These are phyloP conservation scores for Hypoxylon sp. DNA, from an alignment of 2,329 filamentous ascomycete species.

Conservation along the genomic window DNA sequence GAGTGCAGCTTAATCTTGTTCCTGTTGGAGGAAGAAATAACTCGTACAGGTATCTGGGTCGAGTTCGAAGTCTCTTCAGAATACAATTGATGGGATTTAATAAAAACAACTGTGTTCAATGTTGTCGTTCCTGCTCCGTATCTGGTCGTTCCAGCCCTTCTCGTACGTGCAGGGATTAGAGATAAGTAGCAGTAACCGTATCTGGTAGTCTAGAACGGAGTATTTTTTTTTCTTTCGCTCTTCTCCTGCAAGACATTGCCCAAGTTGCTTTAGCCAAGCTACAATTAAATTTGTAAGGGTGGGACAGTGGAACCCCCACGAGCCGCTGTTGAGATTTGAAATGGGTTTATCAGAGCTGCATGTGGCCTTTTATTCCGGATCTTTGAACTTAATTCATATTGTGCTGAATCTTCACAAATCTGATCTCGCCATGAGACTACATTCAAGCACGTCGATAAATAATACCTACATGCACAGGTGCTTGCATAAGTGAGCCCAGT, in stretches of 20 bases:
- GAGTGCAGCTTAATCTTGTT: constrained; percentile 18
- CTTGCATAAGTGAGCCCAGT: not conserved
- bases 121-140: constrained; percentile 27
- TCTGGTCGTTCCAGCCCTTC: not conserved
- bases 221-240: constrained; percentile 30
- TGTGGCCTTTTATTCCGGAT: constrained; percentile 19
- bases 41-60: constrained; percentile 20
- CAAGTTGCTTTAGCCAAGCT: constrained; percentile 28
- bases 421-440: not conserved
- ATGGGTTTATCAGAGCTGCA: constrained; percentile 2
- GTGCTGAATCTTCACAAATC: not conserved
- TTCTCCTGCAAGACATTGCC: constrained; percentile 31
- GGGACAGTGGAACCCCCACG: constrained; percentile 35
- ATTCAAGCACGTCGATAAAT: not conserved
- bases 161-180: constrained; percentile 30
- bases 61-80: constrained; percentile 14
- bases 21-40: constrained; percentile 19
- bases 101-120: constrained; percentile 38
- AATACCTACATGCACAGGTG: not conserved
- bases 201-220: constrained; percentile 33
- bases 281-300: constrained; percentile 36
- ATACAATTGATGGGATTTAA: constrained; percentile 28
- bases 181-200: constrained; percentile 37
- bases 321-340: constrained; percentile 28
- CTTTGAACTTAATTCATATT: constrained; percentile 12